Conservation (phyloP, 306 rosid species). For the Dalbergia oliveri region DNA sequence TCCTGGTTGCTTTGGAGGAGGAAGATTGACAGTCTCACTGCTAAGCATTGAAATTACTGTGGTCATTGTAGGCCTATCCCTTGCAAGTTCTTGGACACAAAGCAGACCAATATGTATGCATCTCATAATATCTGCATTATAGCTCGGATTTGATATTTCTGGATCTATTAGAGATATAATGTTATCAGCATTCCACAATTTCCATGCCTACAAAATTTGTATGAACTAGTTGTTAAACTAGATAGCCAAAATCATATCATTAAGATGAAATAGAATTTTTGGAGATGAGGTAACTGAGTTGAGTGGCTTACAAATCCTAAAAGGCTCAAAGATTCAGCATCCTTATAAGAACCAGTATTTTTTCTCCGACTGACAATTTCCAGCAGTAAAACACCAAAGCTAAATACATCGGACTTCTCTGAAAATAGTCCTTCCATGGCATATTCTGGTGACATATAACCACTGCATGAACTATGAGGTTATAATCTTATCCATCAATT, state of each 20-base stretch:
- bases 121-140: background rate
- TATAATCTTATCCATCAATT: background rate
- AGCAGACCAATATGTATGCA: constrained; percentile 42
- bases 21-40: constrained; percentile 34
- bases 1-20: constrained; percentile 39
- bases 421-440: background rate
- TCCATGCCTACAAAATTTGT: constrained; percentile 44
- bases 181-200: constrained; percentile 33
- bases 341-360: too few relatives aligned
- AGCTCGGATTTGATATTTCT: constrained; percentile 4
- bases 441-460: background rate
- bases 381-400: too few relatives aligned
- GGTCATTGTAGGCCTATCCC: constrained; percentile 41
- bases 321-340: too few relatives aligned
- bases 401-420: background rate
- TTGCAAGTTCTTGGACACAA: constrained; percentile 37
- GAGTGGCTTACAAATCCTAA: constrained; percentile 6
- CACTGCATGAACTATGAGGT: background rate
- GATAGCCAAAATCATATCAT: background rate
- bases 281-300: background rate
- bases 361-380: too few relatives aligned
- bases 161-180: constrained; percentile 33
- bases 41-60: constrained; percentile 33
- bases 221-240: background rate
- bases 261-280: background rate